Evolutionary conservation across 441 rosid genomes (phyloP), one percentile per base, ranked within the genome.

Genomic region (Cnidoscolus chayamansa): DNA sequence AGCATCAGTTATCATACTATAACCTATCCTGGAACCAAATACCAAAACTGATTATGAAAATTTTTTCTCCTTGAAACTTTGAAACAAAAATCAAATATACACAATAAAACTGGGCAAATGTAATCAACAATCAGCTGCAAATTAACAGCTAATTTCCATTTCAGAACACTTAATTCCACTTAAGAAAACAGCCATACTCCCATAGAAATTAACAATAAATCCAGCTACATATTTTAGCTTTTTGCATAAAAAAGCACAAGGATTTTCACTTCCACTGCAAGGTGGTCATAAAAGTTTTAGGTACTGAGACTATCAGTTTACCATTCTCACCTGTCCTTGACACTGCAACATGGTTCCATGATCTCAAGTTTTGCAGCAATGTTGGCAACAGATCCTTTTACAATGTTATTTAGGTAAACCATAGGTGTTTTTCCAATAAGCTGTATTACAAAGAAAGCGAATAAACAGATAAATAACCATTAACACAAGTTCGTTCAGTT

Each of bases 291-390:
- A 40, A 75, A 63, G 61, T 65, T 65, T 25, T 66, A 45, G 63
- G 49, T 32, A 45, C 30, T 17, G 13, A 64, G 35, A 30, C 37
- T 16, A 49, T 50, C 31, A 55, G 4, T 57, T 59, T 10, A 37
- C 51, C 69, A 73, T 20, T 72, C 72, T 60, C 69, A 92, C 99
- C 98, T 92, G 87, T 94, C 98, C 77, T 94, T 94, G 71, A 94
- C 99, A 82, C 98, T 94, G 86, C 93, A 92, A 68, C 99, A 94
- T 51, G 98, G 98, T 75, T 94, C 98, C 98, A 92, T 94, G 71
- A 87, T 92, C 84, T 94, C 99, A 80, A 94, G 98, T 85, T 94
- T 94, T 78, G 93, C 99, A 72, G 97, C 99, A 79, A 94, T 82
- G 79, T 85, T 90, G 53, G 97, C 96, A 43, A 84, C 90, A 81